phyloP scores from a whole-genome alignment of 345 rosid species.

The Aegle marmelos region DNA sequence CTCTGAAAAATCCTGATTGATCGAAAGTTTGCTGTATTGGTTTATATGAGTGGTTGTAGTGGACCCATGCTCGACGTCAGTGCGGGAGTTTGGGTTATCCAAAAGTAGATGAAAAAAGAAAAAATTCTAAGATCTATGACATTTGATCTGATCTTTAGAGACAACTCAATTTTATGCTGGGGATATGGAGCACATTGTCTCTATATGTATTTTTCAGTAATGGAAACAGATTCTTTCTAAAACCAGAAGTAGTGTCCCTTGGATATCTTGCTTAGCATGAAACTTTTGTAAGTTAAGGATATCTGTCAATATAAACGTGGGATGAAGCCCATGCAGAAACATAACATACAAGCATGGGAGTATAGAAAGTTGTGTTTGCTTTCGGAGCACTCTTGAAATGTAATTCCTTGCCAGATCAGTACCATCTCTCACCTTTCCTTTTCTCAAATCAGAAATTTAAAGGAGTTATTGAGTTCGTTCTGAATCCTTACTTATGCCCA shows the following conservation, averaged over 20 bases:
- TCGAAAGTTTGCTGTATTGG: background rate
- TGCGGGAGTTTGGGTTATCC: no score
- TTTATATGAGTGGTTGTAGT: background rate
- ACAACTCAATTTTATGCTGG: background rate
- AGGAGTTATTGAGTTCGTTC: background rate
- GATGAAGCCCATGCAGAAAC: background rate
- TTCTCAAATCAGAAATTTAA: background rate
- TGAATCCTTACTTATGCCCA: background rate
- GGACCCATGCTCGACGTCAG: background rate
- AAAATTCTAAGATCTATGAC: background rate
- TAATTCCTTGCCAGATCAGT: background rate
- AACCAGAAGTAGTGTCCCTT: background rate
- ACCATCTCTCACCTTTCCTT: background rate
- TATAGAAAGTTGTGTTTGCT: slow-evolving; percentile 1
- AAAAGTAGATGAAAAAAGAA: no score
- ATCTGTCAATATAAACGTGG: background rate
- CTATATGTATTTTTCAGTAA: background rate
- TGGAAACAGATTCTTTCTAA: background rate
- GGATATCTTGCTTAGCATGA: background rate
- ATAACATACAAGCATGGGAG: background rate
- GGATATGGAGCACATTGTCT: background rate
- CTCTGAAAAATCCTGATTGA: background rate
- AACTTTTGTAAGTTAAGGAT: background rate
- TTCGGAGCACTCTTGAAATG: background rate
- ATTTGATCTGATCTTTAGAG: background rate